Evolutionary conservation across 495 filamentous ascomycete genomes (phyloP).

Genomic region (Aspergillus sclerotiicarbonarius): DNA sequence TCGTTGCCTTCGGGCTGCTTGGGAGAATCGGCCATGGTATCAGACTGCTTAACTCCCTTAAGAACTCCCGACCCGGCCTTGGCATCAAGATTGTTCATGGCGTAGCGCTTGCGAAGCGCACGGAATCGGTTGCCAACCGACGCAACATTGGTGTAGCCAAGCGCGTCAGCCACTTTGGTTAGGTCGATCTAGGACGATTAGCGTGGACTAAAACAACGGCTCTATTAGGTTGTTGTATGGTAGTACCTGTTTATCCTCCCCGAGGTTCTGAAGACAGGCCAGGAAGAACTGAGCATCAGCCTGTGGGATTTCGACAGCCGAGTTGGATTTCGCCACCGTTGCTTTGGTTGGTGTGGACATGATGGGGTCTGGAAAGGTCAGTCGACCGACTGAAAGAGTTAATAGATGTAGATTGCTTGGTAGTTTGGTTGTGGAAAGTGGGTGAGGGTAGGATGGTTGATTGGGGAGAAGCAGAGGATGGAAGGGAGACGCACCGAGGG

Average conservation of each 20-base stretch:
- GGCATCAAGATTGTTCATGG: conserved; percentile 20
- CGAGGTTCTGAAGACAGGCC: conserved; percentile 18
- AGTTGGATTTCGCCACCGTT: not conserved
- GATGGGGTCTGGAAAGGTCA: not conserved
- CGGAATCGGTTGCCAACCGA: conserved; percentile 34
- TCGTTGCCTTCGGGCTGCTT: not conserved
- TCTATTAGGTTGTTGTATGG: not conserved
- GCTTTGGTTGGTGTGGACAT: not conserved
- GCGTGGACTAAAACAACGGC: not conserved
- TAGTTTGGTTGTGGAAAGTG: not conserved
- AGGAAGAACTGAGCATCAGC: conserved; percentile 17
- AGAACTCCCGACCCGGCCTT: not conserved
- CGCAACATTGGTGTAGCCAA: conserved; percentile 30
- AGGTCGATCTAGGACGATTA: conserved; percentile 27
- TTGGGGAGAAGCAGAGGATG: not conserved
- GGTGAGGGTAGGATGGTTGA: not conserved
- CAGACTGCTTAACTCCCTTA: not conserved
- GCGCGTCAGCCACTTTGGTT: conserved; percentile 18
- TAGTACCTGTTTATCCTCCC: conserved; percentile 9
- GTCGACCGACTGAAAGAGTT: not conserved
- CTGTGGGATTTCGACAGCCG: conserved; percentile 3
- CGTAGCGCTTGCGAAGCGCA: conserved; percentile 27
- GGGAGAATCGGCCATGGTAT: not conserved
- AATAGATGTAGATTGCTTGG: not conserved
- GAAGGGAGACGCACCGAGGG: not conserved